phyloP scores from a whole-genome alignment of 2,329 filamentous ascomycete genomes.

The Paecilomyces formosus region DNA sequence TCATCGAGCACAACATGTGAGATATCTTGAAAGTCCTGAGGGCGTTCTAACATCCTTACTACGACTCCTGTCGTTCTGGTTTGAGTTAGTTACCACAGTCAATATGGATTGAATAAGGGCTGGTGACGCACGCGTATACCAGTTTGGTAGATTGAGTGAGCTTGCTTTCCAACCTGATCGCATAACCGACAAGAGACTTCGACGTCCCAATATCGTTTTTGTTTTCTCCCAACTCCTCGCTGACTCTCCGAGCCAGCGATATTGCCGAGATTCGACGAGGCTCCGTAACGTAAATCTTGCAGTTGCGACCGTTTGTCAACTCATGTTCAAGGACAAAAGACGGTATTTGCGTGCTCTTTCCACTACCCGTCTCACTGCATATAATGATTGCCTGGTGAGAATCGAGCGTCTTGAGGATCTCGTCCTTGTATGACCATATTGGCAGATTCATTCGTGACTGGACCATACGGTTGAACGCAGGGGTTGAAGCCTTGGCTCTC shows the following conservation, averaged over 20 bases:
- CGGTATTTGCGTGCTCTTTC: slow-evolving; percentile 97
- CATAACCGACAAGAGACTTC: slow-evolving; percentile 84
- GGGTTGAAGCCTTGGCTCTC: slow-evolving; percentile 42
- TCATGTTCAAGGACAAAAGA: slow-evolving; percentile 88
- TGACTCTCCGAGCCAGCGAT: slow-evolving; percentile 84
- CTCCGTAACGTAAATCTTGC: slow-evolving; percentile 93
- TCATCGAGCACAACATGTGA: slow-evolving; percentile 96
- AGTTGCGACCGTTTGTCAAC: slow-evolving; percentile 67
- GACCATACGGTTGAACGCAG: slow-evolving; percentile 71
- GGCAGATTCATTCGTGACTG: slow-evolving; percentile 70
- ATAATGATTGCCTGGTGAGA: slow-evolving; percentile 82
- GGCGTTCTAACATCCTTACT: slow-evolving; percentile 93
- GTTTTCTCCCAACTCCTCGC: slow-evolving; percentile 85
- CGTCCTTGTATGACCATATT: slow-evolving; percentile 76
- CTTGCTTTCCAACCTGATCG: slow-evolving; percentile 87
- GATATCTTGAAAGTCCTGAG: slow-evolving; percentile 77
- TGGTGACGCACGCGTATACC: slow-evolving; percentile 67
- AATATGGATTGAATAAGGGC: slow-evolving; percentile 6
- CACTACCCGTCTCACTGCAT: slow-evolving; percentile 92
- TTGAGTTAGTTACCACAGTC: not conserved
- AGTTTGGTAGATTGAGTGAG: slow-evolving; percentile 73
- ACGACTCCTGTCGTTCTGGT: slow-evolving; percentile 66
- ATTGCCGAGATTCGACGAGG: slow-evolving; percentile 94
- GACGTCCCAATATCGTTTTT: slow-evolving; percentile 73
- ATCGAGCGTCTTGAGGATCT: slow-evolving; percentile 71